These are phyloP conservation scores for Penicillium lagena DNA, from an alignment of 495 filamentous ascomycete genomes.

Conservation along the genomic window DNA sequence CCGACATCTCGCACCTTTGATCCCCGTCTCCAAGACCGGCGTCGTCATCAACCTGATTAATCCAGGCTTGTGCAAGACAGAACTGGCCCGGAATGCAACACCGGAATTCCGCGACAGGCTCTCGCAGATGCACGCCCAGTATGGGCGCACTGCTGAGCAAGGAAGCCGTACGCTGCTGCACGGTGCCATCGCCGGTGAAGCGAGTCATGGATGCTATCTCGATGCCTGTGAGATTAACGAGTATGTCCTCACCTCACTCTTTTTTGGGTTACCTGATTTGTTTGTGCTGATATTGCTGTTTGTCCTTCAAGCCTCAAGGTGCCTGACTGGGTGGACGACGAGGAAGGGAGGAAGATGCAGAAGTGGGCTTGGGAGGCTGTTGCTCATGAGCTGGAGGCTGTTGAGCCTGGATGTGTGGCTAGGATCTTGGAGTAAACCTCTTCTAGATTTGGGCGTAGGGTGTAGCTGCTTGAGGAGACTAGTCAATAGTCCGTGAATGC, in stretches of 20 bases:
- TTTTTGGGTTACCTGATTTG: too few relatives aligned
- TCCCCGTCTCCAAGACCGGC: slow-evolving; percentile 21
- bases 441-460: too few relatives aligned
- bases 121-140: slow-evolving; percentile 9
- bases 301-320: slow-evolving; percentile 3
- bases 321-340: slow-evolving; percentile 18
- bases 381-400: slow-evolving; percentile 8
- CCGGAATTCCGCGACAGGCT: background rate
- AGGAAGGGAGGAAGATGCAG: slow-evolving; percentile 30
- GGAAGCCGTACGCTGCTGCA: slow-evolving; percentile 22
- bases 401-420: slow-evolving; percentile 10
- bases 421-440: too few relatives aligned
- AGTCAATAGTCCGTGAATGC: too few relatives aligned
- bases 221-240: slow-evolving; percentile 18
- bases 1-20: slow-evolving; percentile 20
- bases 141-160: slow-evolving; percentile 18
- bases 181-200: slow-evolving; percentile 12
- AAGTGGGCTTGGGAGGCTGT: slow-evolving; percentile 32
- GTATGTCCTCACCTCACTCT: background rate
- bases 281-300: too few relatives aligned
- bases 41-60: slow-evolving; percentile 36
- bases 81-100: slow-evolving; percentile 20
- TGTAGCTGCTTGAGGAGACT: too few relatives aligned
- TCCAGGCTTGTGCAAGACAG: slow-evolving; percentile 37
- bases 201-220: slow-evolving; percentile 17